Evolutionary conservation across 2,329 filamentous ascomycete genomes (phyloP).

Genomic region (Aotearoamyces nothofagi): DNA sequence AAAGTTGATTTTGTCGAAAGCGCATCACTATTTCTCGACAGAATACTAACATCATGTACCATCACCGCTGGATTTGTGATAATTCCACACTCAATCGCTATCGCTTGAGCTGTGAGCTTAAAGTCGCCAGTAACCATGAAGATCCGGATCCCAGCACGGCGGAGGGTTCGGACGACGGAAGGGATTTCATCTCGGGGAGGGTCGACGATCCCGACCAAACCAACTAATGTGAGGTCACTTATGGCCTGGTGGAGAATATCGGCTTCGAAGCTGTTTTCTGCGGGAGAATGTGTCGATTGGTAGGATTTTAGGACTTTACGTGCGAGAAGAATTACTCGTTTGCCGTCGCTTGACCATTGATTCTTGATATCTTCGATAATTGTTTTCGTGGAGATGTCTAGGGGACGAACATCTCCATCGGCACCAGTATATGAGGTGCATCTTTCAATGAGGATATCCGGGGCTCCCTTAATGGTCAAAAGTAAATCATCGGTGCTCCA

Average conservation of each 20-base stretch:
- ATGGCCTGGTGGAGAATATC: constrained; percentile 34
- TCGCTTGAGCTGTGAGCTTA: constrained; percentile 56
- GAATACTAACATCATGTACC: constrained; percentile 7
- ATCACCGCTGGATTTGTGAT: constrained; percentile 26
- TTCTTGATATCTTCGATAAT: constrained; percentile 45
- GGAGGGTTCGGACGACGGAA: constrained; percentile 38
- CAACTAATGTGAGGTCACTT: constrained; percentile 31
- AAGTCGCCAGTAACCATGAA: constrained; percentile 71
- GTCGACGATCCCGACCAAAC: constrained; percentile 38
- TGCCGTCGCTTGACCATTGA: constrained; percentile 49
- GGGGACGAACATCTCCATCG: constrained; percentile 33
- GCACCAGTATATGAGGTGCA: constrained; percentile 34
- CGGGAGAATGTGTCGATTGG: constrained; percentile 4
- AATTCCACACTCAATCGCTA: constrained; percentile 56
- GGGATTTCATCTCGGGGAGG: constrained; percentile 40
- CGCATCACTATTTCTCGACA: constrained; percentile 21
- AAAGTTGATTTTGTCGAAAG: constrained; percentile 18
- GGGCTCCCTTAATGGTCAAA: constrained; percentile 60
- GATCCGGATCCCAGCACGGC: constrained; percentile 53
- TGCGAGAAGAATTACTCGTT: constrained; percentile 49
- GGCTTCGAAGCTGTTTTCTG: constrained; percentile 35
- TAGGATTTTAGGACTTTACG: constrained; percentile 27
- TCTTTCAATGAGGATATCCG: constrained; percentile 51
- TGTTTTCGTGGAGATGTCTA: constrained; percentile 28
- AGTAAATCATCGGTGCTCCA: constrained; percentile 16